A percentile compares a stretch with the other conserved stretches of the same genome.
phyloP scores from a whole-genome alignment of 23 red algal genomes.

The Chondrus crispus region DNA sequence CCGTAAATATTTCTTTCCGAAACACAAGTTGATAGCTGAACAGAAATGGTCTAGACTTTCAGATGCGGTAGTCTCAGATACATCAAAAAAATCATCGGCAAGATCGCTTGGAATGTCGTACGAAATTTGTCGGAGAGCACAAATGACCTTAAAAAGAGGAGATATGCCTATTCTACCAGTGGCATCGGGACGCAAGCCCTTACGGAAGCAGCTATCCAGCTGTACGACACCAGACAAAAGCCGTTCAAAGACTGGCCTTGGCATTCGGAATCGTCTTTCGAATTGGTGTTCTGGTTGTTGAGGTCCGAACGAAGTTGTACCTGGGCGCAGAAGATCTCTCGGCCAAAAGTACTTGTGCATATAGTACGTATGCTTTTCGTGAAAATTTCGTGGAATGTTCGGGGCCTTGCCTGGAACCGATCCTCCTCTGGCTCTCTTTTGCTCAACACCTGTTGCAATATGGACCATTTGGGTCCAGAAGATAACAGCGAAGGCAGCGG shows the following conservation, averaged over 20 bases:
- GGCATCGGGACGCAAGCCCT: not conserved
- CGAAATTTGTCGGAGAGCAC: not conserved
- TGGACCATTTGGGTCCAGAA: constrained; percentile 8
- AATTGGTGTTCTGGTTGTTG: not conserved
- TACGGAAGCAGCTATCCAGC: not conserved
- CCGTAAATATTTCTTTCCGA: not conserved
- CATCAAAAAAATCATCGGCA: constrained; percentile 28
- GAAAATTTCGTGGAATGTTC: not conserved
- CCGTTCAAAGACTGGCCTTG: not conserved
- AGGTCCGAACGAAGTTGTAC: not conserved
- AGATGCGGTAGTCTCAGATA: constrained; percentile 14
- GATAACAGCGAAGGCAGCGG: not conserved
- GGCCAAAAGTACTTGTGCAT: constrained; percentile 13
- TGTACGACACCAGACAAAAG: not conserved
- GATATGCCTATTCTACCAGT: constrained; percentile 6
- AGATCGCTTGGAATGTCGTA: not conserved
- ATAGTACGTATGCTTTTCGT: not conserved
- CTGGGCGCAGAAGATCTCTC: not conserved
- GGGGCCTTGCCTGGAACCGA: not conserved
- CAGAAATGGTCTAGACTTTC: not conserved
- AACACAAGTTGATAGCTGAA: too few relatives aligned
- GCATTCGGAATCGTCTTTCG: constrained; percentile 46
- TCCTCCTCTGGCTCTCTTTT: not conserved
- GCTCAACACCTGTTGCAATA: not conserved
- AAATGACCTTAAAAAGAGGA: constrained; percentile 3